Percentiles rank a stretch among this genome's conserved stretches.
These are phyloP conservation scores for Botrytis fragariae DNA, from an alignment of 2,329 filamentous ascomycete genomes.

Conservation along the genomic window DNA sequence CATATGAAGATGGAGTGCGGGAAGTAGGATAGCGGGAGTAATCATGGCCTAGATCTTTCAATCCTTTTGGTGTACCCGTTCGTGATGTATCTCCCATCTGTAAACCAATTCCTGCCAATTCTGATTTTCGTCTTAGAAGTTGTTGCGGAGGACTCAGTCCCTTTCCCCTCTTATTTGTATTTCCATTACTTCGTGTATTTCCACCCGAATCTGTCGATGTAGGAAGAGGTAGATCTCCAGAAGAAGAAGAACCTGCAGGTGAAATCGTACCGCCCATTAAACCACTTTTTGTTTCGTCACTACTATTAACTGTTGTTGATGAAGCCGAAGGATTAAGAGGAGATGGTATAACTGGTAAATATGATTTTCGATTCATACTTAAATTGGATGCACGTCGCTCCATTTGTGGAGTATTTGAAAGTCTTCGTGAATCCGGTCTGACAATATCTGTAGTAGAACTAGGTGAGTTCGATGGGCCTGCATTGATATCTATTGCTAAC, in stretches of 20 bases:
- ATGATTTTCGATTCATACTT: slow-evolving; percentile 25
- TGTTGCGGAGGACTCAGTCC: slow-evolving; percentile 26
- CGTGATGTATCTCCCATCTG: slow-evolving; percentile 7
- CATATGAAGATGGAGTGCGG: background rate
- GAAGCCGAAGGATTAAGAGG: slow-evolving; percentile 35
- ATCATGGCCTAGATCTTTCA: slow-evolving; percentile 35
- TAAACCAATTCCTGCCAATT: slow-evolving; percentile 18
- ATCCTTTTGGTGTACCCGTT: slow-evolving; percentile 25
- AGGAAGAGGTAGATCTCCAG: slow-evolving; percentile 21
- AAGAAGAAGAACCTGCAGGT: slow-evolving; percentile 25
- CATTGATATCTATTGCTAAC: slow-evolving; percentile 12
- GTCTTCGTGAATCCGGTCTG: slow-evolving; percentile 7
- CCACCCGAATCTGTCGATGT: slow-evolving; percentile 15
- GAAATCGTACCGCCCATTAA: slow-evolving; percentile 15
- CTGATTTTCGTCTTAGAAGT: slow-evolving; percentile 29
- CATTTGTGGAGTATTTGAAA: slow-evolving; percentile 18
- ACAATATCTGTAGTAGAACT: slow-evolving; percentile 9
- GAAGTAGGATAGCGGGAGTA: slow-evolving; percentile 37
- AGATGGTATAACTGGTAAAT: slow-evolving; percentile 36
- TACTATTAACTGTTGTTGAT: slow-evolving; percentile 20
- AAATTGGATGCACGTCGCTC: slow-evolving; percentile 17
- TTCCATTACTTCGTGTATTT: slow-evolving; percentile 9
- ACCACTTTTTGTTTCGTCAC: slow-evolving; percentile 22
- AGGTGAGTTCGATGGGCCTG: background rate
- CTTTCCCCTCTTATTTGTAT: slow-evolving; percentile 18